Base-by-base conservation (phyloP, 2,329 filamentous ascomycete genomes). In the Eutypa lata region DNA sequence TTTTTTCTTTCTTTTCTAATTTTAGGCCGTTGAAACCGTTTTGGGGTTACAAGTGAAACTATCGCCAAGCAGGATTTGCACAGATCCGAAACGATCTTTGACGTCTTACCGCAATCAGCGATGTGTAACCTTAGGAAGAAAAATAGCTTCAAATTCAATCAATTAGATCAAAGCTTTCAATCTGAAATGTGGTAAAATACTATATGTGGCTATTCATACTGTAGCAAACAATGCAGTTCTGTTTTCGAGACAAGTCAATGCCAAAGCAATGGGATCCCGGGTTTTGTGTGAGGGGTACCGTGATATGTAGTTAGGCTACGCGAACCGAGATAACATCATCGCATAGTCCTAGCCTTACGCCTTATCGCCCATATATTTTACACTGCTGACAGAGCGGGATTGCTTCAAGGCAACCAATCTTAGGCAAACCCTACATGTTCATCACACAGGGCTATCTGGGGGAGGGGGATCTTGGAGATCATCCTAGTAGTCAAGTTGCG, bases 11-110 rank as follows among this genome's bases (percentile, higher is more conserved):
- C 26, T 31, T 31, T 5, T 10, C 26, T 31, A 31, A 31, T 31
- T 31, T 6, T 31, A 31, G 46, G 37, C 44, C 26, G 52, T 61
- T 65, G 59, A 64, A 60, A 64, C 64, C n/a, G 52, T 50, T 60
- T 61, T 59, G 58, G 60, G 26, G 26, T 31, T 31, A 31, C 26
- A 31, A 31, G 26, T 64, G 64, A 66, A 64, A 63, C 63, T 64
- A 66, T 64, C 53, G 62, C 62, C 62, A 65, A 65, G 62, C 46
- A 46, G 28, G 48, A 48, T 33, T 43, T 53, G 52, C 51, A 42
- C 55, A 54, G 53, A 59, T 56, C 56, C 51, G 61, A 65, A 63
- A 67, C 61, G 51, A 33, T 52, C 53, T 31, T 45, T 35, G 49
- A 47, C 48, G 57, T 63, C 57, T 57, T 61, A 61, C 47, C 54